Evolutionary conservation across 345 rosid species (phyloP).

Genomic region (Hypericum androsaemum): DNA sequence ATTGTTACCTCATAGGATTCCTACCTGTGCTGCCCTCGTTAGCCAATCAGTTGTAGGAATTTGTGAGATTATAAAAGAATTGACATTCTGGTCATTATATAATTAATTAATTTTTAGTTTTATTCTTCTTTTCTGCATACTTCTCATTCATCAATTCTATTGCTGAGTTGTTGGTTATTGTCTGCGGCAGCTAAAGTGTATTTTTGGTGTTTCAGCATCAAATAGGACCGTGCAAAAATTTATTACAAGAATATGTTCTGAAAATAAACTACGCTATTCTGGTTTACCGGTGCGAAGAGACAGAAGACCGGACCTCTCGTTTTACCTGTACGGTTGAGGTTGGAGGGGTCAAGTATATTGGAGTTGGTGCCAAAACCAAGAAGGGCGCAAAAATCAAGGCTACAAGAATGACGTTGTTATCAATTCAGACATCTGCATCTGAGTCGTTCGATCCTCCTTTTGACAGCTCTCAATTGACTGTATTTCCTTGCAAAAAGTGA

Average conservation of each 20-base stretch:
- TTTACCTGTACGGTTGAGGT: slow-evolving; percentile 68
- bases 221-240: slow-evolving; percentile 77
- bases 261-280: slow-evolving; percentile 90
- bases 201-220: slow-evolving; percentile 44
- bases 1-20: no score
- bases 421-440: slow-evolving; percentile 40
- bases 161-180: background rate
- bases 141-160: background rate
- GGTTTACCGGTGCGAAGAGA: slow-evolving; percentile 44
- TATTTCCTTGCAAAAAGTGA: slow-evolving; percentile 65
- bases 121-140: background rate
- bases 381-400: slow-evolving; percentile 86
- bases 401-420: slow-evolving; percentile 79
- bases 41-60: no score
- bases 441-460: slow-evolving; percentile 17
- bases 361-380: slow-evolving; percentile 62
- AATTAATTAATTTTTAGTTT: no score
- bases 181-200: no score
- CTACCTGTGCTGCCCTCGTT: no score
- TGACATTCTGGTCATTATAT: no score
- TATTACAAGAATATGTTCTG: slow-evolving; percentile 89
- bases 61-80: no score
- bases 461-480: slow-evolving; percentile 47
- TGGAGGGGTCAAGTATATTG: slow-evolving; percentile 74
- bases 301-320: slow-evolving; percentile 21